Conservation (phyloP, 2,329 filamentous ascomycete genomes). For the Colletotrichum graminicola region DNA sequence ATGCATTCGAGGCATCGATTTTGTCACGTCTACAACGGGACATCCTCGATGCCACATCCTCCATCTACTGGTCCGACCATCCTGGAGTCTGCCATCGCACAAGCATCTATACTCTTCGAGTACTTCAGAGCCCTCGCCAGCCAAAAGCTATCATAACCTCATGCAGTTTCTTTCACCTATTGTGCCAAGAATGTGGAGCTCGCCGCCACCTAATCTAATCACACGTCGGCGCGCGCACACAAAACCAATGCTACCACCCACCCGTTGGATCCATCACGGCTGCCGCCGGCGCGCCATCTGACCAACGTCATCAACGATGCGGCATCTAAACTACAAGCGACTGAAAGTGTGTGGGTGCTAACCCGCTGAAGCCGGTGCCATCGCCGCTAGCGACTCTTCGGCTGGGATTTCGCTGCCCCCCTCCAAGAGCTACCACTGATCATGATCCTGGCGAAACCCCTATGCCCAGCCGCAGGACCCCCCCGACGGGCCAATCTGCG, state of each 20-base stretch:
- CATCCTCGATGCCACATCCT: neutral
- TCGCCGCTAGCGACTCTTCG: conserved; percentile 16
- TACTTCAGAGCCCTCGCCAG: neutral
- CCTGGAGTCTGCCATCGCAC: neutral
- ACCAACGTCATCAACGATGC: neutral
- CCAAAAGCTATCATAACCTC: neutral
- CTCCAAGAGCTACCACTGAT: conserved; percentile 14
- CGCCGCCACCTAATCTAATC: neutral
- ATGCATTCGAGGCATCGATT: neutral
- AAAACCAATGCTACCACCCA: neutral
- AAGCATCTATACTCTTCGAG: neutral
- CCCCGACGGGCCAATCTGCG: conserved; percentile 42
- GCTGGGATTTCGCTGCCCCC: conserved; percentile 19
- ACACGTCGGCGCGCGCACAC: neutral
- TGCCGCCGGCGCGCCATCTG: conserved; percentile 3
- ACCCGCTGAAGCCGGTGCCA: neutral
- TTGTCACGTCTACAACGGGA: neutral
- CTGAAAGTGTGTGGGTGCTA: conserved; percentile 9
- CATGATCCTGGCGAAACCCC: conserved; percentile 25
- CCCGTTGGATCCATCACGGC: conserved; percentile 6
- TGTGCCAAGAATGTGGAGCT: neutral
- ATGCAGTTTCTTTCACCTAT: neutral
- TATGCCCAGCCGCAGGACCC: conserved; percentile 37
- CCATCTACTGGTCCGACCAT: neutral
- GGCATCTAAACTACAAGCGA: neutral